phyloP scores from a whole-genome alignment of 257 asterid species.

The Solanum sejunctum region DNA sequence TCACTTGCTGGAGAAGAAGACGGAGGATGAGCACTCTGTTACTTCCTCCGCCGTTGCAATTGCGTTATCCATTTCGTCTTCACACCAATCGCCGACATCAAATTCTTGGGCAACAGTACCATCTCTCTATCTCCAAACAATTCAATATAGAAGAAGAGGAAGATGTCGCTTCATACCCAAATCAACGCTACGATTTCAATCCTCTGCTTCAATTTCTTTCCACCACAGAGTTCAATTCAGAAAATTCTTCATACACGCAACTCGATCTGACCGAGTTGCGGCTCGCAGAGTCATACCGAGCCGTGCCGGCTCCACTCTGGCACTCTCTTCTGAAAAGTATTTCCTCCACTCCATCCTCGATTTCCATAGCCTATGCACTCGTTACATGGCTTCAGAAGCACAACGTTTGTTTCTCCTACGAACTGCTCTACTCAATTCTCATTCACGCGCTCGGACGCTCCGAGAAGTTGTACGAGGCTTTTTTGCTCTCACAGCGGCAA shows the following conservation, averaged over 20 bases:
- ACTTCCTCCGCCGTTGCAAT: constrained; percentile 44
- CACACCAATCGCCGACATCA: constrained; percentile 1
- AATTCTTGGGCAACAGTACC: constrained; percentile 1
- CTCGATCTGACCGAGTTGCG: constrained; percentile 49
- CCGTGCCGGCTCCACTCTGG: constrained; percentile 90
- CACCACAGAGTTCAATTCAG: constrained; percentile 6
- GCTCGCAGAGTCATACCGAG: constrained; percentile 64
- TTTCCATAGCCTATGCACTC: constrained; percentile 49
- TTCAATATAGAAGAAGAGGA: constrained; percentile 13
- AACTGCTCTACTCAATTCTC: constrained; percentile 71
- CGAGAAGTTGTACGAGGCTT: constrained; percentile 87
- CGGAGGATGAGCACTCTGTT: constrained; percentile 44
- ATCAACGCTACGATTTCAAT: constrained; percentile 56
- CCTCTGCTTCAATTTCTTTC: constrained; percentile 72
- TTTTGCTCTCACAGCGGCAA: constrained; percentile 68
- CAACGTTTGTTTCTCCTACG: constrained; percentile 79
- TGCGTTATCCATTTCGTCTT: constrained; percentile 15
- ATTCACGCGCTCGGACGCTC: constrained; percentile 75
- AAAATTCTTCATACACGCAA: constrained; percentile 27
- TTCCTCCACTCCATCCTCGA: constrained; percentile 45
- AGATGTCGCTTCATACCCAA: constrained; percentile 31
- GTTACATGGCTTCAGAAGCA: constrained; percentile 84
- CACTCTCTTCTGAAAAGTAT: constrained; percentile 76
- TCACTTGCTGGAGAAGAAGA: constrained; percentile 12
- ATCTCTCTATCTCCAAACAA: constrained; percentile 15